Conservation (phyloP, 208 protist genomes). For the Leishmania tarentolae region DNA sequence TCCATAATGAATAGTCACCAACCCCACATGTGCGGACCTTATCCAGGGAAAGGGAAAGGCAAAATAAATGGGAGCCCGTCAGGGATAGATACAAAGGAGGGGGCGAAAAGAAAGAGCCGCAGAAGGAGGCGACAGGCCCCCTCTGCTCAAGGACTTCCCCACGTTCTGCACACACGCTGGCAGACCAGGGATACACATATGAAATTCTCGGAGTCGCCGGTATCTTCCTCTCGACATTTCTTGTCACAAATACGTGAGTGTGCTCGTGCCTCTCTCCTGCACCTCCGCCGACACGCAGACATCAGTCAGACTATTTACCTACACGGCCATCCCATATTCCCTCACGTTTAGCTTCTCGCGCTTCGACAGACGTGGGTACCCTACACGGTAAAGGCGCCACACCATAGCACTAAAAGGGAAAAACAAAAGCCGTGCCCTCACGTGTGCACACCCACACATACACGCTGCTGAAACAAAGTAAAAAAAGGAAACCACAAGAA, state of each 20-base stretch:
- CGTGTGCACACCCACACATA: not conserved
- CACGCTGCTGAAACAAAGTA: not conserved
- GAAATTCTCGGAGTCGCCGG: not conserved
- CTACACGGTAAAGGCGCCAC: not conserved
- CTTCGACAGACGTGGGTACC: not conserved
- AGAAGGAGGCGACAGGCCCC: not conserved
- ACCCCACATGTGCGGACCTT: not conserved
- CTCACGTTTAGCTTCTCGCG: not conserved
- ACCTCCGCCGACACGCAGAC: not conserved
- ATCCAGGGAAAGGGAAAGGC: not conserved
- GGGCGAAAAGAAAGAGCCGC: not conserved
- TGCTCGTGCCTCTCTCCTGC: not conserved
- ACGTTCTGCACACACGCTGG: not conserved
- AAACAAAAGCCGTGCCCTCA: not conserved
- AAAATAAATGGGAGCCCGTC: not conserved
- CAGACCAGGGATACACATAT: not conserved
- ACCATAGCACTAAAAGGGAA: constrained; percentile 5
- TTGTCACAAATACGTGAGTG: not conserved
- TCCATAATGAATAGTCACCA: not conserved
- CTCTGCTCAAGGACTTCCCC: not conserved
- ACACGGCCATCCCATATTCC: not conserved
- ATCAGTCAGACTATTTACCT: not conserved
- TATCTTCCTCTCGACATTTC: not conserved
- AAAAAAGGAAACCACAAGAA: not conserved
- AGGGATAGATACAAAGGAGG: not conserved